Evolutionary conservation across 2,329 filamentous ascomycete genomes (phyloP), one percentile per base, ranked within the genome.

Genomic region (Drechmeria coniospora): DNA sequence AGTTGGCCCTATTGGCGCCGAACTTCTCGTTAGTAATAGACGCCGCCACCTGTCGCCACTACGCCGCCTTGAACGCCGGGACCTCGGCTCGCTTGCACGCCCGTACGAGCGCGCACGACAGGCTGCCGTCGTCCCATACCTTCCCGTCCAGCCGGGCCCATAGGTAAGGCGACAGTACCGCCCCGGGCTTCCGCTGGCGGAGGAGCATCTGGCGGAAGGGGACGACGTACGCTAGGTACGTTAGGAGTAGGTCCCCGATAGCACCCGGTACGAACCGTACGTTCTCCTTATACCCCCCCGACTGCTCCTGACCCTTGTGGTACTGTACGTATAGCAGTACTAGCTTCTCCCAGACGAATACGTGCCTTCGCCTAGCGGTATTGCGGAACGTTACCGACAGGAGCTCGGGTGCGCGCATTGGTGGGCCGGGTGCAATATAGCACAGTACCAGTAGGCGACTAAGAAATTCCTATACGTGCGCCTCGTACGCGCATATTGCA

Each of bases 401-500:
- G 4, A 24, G 23, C 23, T 24, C 14, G 14, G 23, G 23, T 13
- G 14, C 23, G 6, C 14, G 14, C 8, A 24, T 10, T 4, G 14
- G 14, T 8, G 14, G 23, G n/a, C 8, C 15, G 13, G 23, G 23
- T 15, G 8, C 15, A 5, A 24, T 15, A 11, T 24, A 11, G 14
- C 15, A 6, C n/a, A 30, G 28, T 23, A 17, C 17, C 3, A 17
- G n/a, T 13, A 26, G 4, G 6, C 17, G 18, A 17, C 22, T 12
- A 5, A 30, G 22, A 18, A 30, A 30, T 6, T 30, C 28, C 10
- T 30, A 18, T 8, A 26, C 18, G 15, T 30, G 18, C 4, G 28
- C 23, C 20, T 30, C 18, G 18, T 30, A 26, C 8, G 26, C 22
- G 9, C 23, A 23, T 8, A 30, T 30, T 3, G 28, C 28, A 23